phyloP scores from a whole-genome alignment of 2,329 filamentous ascomycete genomes.

The Claviceps quebecensis region DNA sequence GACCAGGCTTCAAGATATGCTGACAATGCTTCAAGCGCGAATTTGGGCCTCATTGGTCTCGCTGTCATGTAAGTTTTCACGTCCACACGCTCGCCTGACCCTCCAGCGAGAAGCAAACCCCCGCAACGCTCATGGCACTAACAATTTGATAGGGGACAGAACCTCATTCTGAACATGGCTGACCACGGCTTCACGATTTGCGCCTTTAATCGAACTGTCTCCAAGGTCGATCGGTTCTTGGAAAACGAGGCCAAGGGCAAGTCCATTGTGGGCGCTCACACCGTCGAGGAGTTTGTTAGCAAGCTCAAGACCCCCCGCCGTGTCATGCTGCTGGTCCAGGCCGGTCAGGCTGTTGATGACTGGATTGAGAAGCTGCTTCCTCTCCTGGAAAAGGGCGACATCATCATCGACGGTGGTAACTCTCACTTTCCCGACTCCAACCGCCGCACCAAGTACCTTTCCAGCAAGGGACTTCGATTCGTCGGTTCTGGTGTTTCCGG shows the following conservation, averaged over 20 bases:
- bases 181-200: conserved; percentile 92
- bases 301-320: conserved; percentile 97
- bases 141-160: conserved; percentile 46
- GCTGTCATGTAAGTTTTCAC: conserved; percentile 62
- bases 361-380: conserved; percentile 94
- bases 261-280: conserved; percentile 86
- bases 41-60: conserved; percentile 86
- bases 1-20: conserved; percentile 29
- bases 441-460: conserved; percentile 84
- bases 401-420: conserved; percentile 98
- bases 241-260: conserved; percentile 90
- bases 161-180: conserved; percentile 80
- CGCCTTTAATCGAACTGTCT: conserved; percentile 96
- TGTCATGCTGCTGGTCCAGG: conserved; percentile 98
- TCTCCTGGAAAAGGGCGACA: conserved; percentile 72
- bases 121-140: not conserved
- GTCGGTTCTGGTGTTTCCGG: conserved; percentile 96
- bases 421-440: conserved; percentile 99
- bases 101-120: not conserved
- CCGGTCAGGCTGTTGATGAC: conserved; percentile 92
- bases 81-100: not conserved
- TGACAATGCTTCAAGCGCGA: conserved; percentile 53
- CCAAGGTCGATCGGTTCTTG: conserved; percentile 94
- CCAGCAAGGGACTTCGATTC: conserved; percentile 78
- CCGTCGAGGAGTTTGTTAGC: conserved; percentile 81